Conservation (phyloP, 2,329 filamentous ascomycete species). For the Amesomyces nigricolor region DNA sequence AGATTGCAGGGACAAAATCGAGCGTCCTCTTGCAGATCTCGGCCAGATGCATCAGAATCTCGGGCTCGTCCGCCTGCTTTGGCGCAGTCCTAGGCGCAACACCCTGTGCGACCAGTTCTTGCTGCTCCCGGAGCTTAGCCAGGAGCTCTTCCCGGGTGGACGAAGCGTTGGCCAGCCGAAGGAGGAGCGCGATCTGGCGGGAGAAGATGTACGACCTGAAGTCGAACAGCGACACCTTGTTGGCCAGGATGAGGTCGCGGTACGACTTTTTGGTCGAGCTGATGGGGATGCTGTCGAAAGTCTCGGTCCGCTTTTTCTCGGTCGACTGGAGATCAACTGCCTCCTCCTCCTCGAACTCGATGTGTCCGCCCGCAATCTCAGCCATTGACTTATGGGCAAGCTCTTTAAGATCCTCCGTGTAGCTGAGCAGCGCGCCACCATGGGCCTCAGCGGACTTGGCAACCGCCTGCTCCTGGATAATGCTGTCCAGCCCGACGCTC, state of each 20-base stretch:
- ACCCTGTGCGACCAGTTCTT: constrained; percentile 52
- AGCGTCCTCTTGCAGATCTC: constrained; percentile 80
- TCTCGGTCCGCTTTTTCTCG: constrained; percentile 32
- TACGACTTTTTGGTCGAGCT: constrained; percentile 71
- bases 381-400: constrained; percentile 49
- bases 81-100: constrained; percentile 48
- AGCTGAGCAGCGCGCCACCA: constrained; percentile 64
- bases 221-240: constrained; percentile 93
- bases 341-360: constrained; percentile 32
- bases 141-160: constrained; percentile 58
- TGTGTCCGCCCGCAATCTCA: constrained; percentile 26
- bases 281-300: constrained; percentile 54
- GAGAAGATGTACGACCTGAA: constrained; percentile 93
- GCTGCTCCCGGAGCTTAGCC: constrained; percentile 56
- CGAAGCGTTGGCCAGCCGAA: constrained; percentile 73
- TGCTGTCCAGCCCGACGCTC: constrained; percentile 75
- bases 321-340: constrained; percentile 33
- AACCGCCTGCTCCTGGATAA: constrained; percentile 66
- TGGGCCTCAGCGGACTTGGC: constrained; percentile 58
- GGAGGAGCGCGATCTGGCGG: constrained; percentile 74
- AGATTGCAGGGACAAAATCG: constrained; percentile 76
- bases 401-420: constrained; percentile 67
- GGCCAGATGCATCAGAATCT: constrained; percentile 74
- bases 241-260: constrained; percentile 84
- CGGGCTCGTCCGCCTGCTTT: constrained; percentile 53